Percentiles rank a stretch among this genome's conserved stretches.
These are phyloP conservation scores for Actinomortierella wolfii DNA, from an alignment of 371 early-diverging fungal species.

Conservation along the genomic window DNA sequence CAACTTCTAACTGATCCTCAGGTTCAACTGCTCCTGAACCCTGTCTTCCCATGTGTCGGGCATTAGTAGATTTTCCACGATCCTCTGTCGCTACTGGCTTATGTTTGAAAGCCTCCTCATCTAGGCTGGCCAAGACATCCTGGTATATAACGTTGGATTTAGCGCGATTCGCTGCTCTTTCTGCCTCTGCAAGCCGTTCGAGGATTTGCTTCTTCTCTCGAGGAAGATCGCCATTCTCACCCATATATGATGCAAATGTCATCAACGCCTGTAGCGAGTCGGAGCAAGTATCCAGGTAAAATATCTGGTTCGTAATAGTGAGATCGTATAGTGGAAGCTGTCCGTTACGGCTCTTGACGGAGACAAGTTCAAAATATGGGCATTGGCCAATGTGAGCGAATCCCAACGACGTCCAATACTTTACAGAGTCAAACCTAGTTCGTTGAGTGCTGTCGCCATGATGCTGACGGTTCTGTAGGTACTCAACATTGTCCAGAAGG, in stretches of 20 bases:
- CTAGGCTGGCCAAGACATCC: slow-evolving; percentile 37
- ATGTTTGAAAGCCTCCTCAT: no score
- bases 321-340: slow-evolving; percentile 52
- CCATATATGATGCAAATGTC: slow-evolving; percentile 48
- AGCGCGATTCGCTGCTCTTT: slow-evolving; percentile 31
- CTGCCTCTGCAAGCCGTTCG: slow-evolving; percentile 39
- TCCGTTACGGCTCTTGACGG: slow-evolving; percentile 38
- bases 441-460: slow-evolving; percentile 16
- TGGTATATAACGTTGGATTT: slow-evolving; percentile 37
- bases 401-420: slow-evolving; percentile 27
- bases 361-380: slow-evolving; percentile 34
- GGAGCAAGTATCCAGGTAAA: slow-evolving; percentile 73
- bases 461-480: slow-evolving; percentile 16
- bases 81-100: no score
- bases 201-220: slow-evolving; percentile 38
- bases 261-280: slow-evolving; percentile 76
- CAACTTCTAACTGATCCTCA: slow-evolving; percentile 44
- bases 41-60: no score
- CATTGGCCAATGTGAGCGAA: slow-evolving; percentile 37
- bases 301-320: slow-evolving; percentile 63
- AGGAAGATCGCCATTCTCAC: slow-evolving; percentile 38
- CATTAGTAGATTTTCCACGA: no score
- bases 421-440: slow-evolving; percentile 22
- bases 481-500: slow-evolving; percentile 26
- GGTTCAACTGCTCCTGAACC: no score